phyloP scores from a whole-genome alignment of 2,329 filamentous ascomycete genomes.

The Teratosphaeriaceae sp. region DNA sequence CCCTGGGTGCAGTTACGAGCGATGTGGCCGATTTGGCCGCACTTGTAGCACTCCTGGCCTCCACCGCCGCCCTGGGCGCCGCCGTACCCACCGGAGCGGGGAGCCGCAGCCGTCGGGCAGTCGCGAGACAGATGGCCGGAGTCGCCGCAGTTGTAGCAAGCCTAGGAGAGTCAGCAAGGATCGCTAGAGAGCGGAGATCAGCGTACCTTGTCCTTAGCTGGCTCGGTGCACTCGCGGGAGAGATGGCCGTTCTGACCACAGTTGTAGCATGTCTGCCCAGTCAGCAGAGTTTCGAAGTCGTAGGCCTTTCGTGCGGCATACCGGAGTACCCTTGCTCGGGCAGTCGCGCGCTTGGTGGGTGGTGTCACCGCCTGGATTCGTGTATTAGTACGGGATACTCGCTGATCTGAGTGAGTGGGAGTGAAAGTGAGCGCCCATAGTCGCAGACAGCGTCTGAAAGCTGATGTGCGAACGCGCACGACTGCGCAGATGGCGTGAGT shows the following conservation, averaged over 20 bases:
- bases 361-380: constrained; percentile 39
- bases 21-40: constrained; percentile 93
- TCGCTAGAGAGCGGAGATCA: background rate
- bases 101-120: constrained; percentile 50
- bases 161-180: constrained; percentile 23
- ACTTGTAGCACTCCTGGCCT: constrained; percentile 80
- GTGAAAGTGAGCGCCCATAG: background rate
- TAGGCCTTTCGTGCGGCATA: constrained; percentile 6
- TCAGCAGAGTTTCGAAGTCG: background rate
- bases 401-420: background rate
- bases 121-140: constrained; percentile 81
- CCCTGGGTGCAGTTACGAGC: constrained; percentile 79
- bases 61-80: constrained; percentile 38
- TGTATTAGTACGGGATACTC: background rate
- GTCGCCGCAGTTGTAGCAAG: constrained; percentile 41
- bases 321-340: constrained; percentile 40
- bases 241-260: constrained; percentile 43
- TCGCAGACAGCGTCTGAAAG: too few species aligned
- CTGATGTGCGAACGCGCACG: too few species aligned
- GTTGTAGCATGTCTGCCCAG: constrained; percentile 33
- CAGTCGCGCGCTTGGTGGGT: constrained; percentile 46
- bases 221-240: constrained; percentile 81
- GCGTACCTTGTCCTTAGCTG: constrained; percentile 67
- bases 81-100: constrained; percentile 28
- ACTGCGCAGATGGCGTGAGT: background rate